Evolutionary conservation across 441 rosid genomes (phyloP).

Genomic region (Populus tomentosa): DNA sequence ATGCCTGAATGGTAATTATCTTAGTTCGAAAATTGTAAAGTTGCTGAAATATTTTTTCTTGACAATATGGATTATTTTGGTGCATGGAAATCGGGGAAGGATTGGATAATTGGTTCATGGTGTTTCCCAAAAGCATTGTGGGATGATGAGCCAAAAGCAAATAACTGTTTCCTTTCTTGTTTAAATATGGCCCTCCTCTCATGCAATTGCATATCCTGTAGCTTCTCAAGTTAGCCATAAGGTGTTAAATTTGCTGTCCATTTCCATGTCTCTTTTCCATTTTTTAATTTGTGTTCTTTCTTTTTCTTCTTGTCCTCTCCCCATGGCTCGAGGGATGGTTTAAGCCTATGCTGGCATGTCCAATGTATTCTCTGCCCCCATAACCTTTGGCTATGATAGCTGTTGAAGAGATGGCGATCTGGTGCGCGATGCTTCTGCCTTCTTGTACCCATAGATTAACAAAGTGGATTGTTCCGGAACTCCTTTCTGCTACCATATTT

Average conservation of each 20-base stretch:
- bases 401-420: constrained; percentile 27
- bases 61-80: not conserved
- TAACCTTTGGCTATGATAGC: constrained; percentile 31
- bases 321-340: constrained; percentile 32
- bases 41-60: not conserved
- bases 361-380: constrained; percentile 26
- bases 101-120: not conserved
- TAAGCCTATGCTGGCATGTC: constrained; percentile 32
- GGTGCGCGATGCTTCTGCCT: constrained; percentile 32
- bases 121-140: not conserved
- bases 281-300: constrained; percentile 26
- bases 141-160: not conserved
- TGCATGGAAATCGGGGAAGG: constrained; percentile 2
- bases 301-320: constrained; percentile 16
- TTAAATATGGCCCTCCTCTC: not conserved
- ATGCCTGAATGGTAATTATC: not conserved
- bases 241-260: constrained; percentile 18
- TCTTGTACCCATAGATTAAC: not conserved
- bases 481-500: not conserved
- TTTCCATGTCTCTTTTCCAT: constrained; percentile 19
- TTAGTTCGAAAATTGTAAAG: not conserved
- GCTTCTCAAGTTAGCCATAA: constrained; percentile 9
- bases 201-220: not conserved
- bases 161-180: not conserved
- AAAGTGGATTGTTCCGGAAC: constrained; percentile 17